Evolutionary conservation across 345 rosid species (phyloP), one percentile per base, ranked within the genome.

Genomic region (Firmiana major): DNA sequence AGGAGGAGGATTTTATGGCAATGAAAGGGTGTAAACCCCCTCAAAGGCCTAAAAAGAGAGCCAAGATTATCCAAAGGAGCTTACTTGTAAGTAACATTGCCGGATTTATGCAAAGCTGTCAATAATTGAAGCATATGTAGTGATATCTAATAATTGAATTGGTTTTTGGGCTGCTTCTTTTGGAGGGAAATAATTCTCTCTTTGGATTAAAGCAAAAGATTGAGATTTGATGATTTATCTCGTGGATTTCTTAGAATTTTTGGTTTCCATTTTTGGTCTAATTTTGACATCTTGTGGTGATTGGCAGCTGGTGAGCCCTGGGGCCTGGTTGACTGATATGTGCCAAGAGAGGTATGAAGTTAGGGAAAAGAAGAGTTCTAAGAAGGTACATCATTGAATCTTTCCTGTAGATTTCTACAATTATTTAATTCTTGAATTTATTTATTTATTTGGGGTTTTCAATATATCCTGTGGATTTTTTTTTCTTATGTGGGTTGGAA

Each of bases 281-380:
- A 51, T 19, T 40, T 63, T 80, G 71, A 67, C 31, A 57, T 74
- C 13, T 66, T 74, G 16, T 64, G 79, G 63, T 79, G 83, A 82
- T 73, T 75, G 77, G 84, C 83, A 90, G 94, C 81, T 87, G 85
- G 94, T 87, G 74, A 88, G 92, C 71, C 94, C 94, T 1, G 94
- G 94, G 63, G 92, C 92, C n/a, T 88, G 94, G 94, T 81, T 90
- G 87, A 85, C 89, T 68, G 94, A 90, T 82, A 87, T 90, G 92
- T 84, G 90, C 79, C 94, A 88, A 79, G 94, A 90, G 83, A 90
- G 94, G 81, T 90, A 90, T 75, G 90, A 90, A 85, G 94, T 90
- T 42, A 88, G 90, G 86, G 94, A 90, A 84, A 90, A 86, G 85
- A 90, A 90, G 87, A 87, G 86, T 75, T 81, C 87, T 59, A 88